Evolutionary conservation across 169 alveolate species (phyloP).

Genomic region (Plasmodium vivax): DNA sequence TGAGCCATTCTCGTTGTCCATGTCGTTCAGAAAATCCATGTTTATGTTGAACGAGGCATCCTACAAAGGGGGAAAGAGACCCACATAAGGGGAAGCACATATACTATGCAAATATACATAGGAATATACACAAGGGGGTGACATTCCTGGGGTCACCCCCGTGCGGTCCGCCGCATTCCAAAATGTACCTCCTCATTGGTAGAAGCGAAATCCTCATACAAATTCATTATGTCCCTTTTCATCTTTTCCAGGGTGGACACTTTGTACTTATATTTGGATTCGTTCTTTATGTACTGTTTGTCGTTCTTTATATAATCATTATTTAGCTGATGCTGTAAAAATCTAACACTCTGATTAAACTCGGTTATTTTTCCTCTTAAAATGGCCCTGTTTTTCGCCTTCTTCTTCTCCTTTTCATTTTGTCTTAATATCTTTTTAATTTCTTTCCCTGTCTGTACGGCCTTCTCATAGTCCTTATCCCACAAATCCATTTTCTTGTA

Average conservation of each 20-base stretch:
- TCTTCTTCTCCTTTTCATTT: slow-evolving; percentile 51
- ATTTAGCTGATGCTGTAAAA: slow-evolving; percentile 44
- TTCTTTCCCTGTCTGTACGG: slow-evolving; percentile 61
- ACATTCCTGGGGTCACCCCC: neutral
- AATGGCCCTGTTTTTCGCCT: slow-evolving; percentile 67
- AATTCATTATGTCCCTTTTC: slow-evolving; percentile 33
- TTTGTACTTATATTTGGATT: slow-evolving; percentile 24
- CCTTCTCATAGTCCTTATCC: slow-evolving; percentile 69
- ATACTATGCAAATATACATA: neutral
- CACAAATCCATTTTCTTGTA: slow-evolving; percentile 57
- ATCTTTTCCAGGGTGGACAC: slow-evolving; percentile 26
- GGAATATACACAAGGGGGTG: neutral
- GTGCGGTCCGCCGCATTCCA: neutral
- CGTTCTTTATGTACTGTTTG: slow-evolving; percentile 12
- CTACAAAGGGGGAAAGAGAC: slow-evolving; percentile 7
- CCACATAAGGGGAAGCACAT: neutral
- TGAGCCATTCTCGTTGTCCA: slow-evolving; percentile 29
- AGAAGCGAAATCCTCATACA: slow-evolving; percentile 50
- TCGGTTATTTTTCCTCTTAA: slow-evolving; percentile 69
- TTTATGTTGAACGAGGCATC: slow-evolving; percentile 30
- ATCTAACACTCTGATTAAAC: slow-evolving; percentile 58
- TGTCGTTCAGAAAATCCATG: slow-evolving; percentile 41
- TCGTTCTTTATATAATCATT: slow-evolving; percentile 72
- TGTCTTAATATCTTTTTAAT: slow-evolving; percentile 42
- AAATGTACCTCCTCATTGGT: slow-evolving; percentile 34